A percentile compares a stretch with the other conserved stretches of the same genome.
These are phyloP conservation scores for Malus hybrid DNA, from an alignment of 331 rosid genomes.

Conservation along the genomic window DNA sequence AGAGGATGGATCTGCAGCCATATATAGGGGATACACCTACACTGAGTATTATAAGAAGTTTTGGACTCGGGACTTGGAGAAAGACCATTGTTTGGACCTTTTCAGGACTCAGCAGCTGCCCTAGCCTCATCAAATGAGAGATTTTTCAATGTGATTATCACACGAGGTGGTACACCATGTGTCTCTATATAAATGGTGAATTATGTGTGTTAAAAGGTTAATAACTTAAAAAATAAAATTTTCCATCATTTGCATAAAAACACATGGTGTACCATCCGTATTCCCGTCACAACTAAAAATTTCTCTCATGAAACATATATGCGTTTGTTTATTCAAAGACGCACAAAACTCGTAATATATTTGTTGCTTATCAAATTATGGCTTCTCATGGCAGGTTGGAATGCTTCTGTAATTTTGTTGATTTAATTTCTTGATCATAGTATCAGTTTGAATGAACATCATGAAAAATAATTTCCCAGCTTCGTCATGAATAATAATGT, in stretches of 20 bases:
- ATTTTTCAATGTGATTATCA: too few species aligned
- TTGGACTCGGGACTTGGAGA: conserved; percentile 74
- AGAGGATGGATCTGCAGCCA: conserved; percentile 32
- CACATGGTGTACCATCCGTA: too few species aligned
- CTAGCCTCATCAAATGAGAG: not conserved
- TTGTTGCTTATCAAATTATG: not conserved
- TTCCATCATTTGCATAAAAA: too few species aligned
- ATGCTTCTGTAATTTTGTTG: not conserved
- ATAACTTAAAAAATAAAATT: too few species aligned
- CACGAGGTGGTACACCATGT: too few species aligned
- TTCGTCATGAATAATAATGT: too few species aligned
- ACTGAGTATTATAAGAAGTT: conserved; percentile 68
- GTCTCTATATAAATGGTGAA: too few species aligned
- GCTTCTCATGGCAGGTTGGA: not conserved
- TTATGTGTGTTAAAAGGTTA: too few species aligned
- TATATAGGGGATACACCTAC: conserved; percentile 60
- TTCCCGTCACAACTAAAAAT: too few species aligned
- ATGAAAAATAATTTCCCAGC: too few species aligned
- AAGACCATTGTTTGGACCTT: conserved; percentile 70
- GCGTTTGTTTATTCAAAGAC: too few species aligned
- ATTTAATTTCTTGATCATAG: not conserved
- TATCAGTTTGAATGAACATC: not conserved
- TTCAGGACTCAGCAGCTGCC: conserved; percentile 33
- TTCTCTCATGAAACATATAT: not conserved
- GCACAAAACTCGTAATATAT: too few species aligned